These are phyloP conservation scores for Sordaria brevicollis DNA, from an alignment of 495 filamentous ascomycete species.

Conservation along the genomic window DNA sequence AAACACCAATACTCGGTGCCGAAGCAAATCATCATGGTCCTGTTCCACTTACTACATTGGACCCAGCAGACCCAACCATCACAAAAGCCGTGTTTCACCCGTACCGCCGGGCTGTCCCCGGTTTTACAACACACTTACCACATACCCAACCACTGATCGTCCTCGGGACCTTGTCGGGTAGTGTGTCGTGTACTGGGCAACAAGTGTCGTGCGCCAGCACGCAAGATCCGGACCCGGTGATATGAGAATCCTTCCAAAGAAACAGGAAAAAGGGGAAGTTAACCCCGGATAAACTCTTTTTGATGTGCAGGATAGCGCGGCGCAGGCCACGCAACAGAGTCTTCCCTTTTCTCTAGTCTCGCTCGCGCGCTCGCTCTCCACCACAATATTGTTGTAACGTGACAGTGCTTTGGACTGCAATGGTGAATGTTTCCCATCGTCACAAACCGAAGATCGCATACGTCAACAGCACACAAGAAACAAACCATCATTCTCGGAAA, in stretches of 20 bases:
- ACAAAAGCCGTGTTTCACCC: background rate
- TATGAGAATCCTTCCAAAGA: background rate
- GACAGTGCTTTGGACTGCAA: background rate
- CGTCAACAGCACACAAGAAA: no score
- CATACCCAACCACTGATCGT: background rate
- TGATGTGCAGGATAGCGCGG: background rate
- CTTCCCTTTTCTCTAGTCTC: background rate
- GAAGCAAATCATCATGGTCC: background rate
- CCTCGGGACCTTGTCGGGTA: background rate
- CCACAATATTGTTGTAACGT: background rate
- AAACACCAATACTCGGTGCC: background rate
- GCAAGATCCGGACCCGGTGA: background rate
- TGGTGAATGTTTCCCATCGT: background rate
- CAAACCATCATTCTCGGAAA: background rate
- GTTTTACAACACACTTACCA: no score
- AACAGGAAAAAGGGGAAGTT: background rate
- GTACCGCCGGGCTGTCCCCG: background rate
- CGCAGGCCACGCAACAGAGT: no score
- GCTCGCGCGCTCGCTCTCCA: no score
- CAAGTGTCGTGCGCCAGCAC: background rate
- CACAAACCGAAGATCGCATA: no score
- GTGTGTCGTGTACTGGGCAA: no score
- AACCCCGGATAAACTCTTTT: background rate
- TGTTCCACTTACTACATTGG: background rate
- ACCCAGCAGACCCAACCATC: no score